Base-by-base conservation (phyloP, 2,329 filamentous ascomycete genomes). In the Sporothrix mexicana region DNA sequence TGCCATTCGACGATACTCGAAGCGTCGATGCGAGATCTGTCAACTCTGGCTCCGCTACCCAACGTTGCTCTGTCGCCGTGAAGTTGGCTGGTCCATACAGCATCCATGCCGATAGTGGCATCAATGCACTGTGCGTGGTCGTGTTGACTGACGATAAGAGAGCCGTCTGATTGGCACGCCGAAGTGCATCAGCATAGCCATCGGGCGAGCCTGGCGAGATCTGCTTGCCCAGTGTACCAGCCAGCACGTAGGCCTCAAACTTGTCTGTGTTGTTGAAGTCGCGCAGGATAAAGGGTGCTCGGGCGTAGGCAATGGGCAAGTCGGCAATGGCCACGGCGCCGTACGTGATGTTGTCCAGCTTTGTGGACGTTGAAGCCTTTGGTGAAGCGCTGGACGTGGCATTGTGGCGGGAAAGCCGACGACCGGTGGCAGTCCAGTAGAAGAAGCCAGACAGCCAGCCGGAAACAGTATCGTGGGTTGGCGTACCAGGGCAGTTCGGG, bases 371-470 rank as follows among this genome's bases (percentile, higher is more conserved):
- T 15, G 66, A 77, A 10, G 20, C 70, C 49, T 20, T 10, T 15
- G 41, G 20, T 2, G 1, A 12, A 41, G 20, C 30, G 13, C 70
- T 0, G 66, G 20, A 12, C 49, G 13, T 70, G 43, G 10, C 55
- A 23, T 13, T 68, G 7, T 55, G 25, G 10, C 73, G 67, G 45
- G 75, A 72, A 12, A 77, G 76, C 2, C 72, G 73, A 13, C 72
- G 47, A 0, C 85, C 85, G 10, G 80, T 72, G 0, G 75, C 77
- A 12, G 78, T 76, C 83, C 84, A 87, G 75, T 84, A 84, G 74
- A 83, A 79, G 74, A 87, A 86, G 0, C 82, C 84, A 0, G 83
- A 83, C 69, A 87, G 81, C 85, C 85, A 88, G 3, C 86, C 85
- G 0, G 81, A 83, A 1, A 86, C 74, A 1, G 68, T 72, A 7